Evolutionary conservation across 2,329 filamentous ascomycete species (phyloP).

Genomic region (Thielaviopsis euricoi): DNA sequence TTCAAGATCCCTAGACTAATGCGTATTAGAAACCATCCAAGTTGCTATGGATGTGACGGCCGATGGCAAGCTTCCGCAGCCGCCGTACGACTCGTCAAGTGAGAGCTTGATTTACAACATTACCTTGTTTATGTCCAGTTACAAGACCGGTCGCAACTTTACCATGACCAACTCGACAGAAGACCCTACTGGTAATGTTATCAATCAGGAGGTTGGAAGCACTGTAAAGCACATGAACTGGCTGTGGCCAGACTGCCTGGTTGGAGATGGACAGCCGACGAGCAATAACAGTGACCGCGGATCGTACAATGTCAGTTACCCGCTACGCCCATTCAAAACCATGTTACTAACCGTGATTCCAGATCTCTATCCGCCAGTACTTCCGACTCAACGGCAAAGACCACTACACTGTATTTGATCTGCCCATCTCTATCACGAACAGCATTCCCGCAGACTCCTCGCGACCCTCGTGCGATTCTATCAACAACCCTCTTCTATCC

Average conservation of each 20-base stretch:
- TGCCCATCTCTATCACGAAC: conserved; percentile 54
- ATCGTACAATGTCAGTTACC: conserved; percentile 39
- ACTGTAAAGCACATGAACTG: conserved; percentile 62
- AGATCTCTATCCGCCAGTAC: conserved; percentile 56
- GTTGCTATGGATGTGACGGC: conserved; percentile 51
- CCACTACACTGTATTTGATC: conserved; percentile 54
- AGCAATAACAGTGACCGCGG: conserved; percentile 35
- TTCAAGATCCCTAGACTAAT: conserved; percentile 8
- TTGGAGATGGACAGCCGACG: conserved; percentile 37
- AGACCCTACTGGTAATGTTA: conserved; percentile 41
- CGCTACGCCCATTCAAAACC: background rate
- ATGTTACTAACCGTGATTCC: background rate
- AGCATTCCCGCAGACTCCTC: conserved; percentile 28
- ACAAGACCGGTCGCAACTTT: conserved; percentile 45
- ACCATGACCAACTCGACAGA: conserved; percentile 50
- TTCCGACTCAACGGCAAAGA: conserved; percentile 48
- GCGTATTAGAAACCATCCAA: conserved; percentile 34
- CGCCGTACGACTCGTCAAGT: conserved; percentile 33
- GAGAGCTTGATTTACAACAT: conserved; percentile 45
- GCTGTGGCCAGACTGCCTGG: conserved; percentile 53
- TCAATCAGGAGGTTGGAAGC: conserved; percentile 45
- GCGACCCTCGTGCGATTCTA: conserved; percentile 30
- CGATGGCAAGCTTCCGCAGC: conserved; percentile 39
- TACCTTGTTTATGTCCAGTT: conserved; percentile 51
- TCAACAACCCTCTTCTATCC: conserved; percentile 35